Evolutionary conservation across 495 filamentous ascomycete species (phyloP).

Genomic region (Halenospora varia): DNA sequence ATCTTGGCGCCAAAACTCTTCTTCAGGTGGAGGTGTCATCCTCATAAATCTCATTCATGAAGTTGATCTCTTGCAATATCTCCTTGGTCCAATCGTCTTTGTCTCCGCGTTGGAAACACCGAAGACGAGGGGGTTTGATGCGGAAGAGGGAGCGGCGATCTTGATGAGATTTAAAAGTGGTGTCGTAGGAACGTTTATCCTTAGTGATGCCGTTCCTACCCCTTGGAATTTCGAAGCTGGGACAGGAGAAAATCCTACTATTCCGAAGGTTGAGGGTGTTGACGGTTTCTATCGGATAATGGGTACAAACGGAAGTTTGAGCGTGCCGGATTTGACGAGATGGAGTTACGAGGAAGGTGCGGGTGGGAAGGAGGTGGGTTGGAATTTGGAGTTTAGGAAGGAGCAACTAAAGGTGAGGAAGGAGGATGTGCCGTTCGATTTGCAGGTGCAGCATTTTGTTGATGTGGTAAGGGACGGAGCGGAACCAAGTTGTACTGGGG

Average conservation of each 20-base stretch:
- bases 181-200: conserved; percentile 53
- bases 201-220: conserved; percentile 46
- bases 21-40: conserved; percentile 44
- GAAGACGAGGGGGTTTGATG: conserved; percentile 40
- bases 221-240: conserved; percentile 53
- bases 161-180: conserved; percentile 53
- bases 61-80: conserved; percentile 53
- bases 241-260: conserved; percentile 55
- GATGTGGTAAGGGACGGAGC: conserved; percentile 42
- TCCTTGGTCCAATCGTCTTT: conserved; percentile 49
- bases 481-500: conserved; percentile 40
- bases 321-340: conserved; percentile 50
- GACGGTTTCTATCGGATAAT: conserved; percentile 54
- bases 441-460: conserved; percentile 54
- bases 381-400: conserved; percentile 27
- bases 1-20: conserved; percentile 41
- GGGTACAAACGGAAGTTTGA: conserved; percentile 48
- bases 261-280: conserved; percentile 32
- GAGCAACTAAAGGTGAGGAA: conserved; percentile 34
- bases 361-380: conserved; percentile 23
- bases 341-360: conserved; percentile 42
- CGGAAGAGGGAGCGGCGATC: conserved; percentile 55
- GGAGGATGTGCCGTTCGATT: conserved; percentile 44
- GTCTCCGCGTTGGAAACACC: conserved; percentile 46
- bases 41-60: conserved; percentile 59